Evolutionary conservation across 768 basidiomycete genomes (phyloP).

Genomic region (Hygrophoropsis aurantiaca): DNA sequence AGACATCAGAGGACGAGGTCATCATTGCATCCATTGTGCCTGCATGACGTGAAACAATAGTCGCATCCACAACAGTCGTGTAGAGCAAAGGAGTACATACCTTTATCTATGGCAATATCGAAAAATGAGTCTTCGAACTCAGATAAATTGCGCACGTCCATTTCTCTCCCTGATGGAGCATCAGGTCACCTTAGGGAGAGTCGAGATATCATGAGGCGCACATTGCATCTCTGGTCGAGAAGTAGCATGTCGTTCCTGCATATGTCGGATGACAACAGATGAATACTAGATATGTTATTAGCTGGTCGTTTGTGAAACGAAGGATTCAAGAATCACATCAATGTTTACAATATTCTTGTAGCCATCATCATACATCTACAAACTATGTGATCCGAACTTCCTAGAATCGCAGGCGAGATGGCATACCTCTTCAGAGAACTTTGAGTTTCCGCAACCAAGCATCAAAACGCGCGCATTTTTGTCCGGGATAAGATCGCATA

Average conservation of each 20-base stretch:
- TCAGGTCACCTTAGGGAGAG: background rate
- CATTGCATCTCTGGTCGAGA: slow-evolving; percentile 71
- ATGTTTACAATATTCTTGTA: slow-evolving; percentile 78
- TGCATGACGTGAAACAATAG: slow-evolving; percentile 13
- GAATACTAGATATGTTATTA: slow-evolving; percentile 76
- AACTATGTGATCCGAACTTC: slow-evolving; percentile 5
- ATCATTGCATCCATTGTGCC: slow-evolving; percentile 92
- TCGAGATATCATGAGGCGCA: slow-evolving; percentile 32
- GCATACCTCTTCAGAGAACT: slow-evolving; percentile 71
- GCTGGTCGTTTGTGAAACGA: background rate
- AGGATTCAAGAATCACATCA: slow-evolving; percentile 50
- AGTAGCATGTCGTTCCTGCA: slow-evolving; percentile 53
- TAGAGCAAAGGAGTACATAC: slow-evolving; percentile 20
- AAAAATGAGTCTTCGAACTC: slow-evolving; percentile 59
- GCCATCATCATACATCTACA: slow-evolving; percentile 89
- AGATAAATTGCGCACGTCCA: slow-evolving; percentile 72
- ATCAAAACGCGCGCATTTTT: slow-evolving; percentile 66
- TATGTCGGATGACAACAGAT: slow-evolving; percentile 68
- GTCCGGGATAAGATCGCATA: slow-evolving; percentile 63
- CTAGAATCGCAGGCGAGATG: background rate
- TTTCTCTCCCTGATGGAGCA: slow-evolving; percentile 68
- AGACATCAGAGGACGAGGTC: slow-evolving; percentile 78
- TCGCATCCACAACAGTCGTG: background rate
- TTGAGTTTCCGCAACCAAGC: slow-evolving; percentile 86
- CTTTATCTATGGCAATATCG: slow-evolving; percentile 87